A percentile compares a stretch with the other conserved stretches of the same genome.
These are phyloP conservation scores for Pseudozyma sp. DNA, from an alignment of 1,284 basidiomycete species.

Conservation along the genomic window DNA sequence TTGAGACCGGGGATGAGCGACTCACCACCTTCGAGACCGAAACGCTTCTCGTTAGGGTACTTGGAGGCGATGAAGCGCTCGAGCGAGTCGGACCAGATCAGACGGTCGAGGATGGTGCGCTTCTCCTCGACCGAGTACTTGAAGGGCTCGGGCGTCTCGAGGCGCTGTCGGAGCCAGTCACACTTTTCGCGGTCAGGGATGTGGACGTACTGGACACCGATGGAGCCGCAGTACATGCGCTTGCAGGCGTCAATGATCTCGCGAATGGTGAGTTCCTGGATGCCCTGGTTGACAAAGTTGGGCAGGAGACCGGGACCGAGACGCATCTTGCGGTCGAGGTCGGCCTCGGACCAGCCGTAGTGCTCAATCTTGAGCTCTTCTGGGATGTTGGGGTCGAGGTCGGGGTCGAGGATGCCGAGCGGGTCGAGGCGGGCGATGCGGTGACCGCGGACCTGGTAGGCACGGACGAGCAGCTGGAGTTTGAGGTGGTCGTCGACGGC, in stretches of 20 bases:
- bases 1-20: constrained; percentile 99
- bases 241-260: constrained; percentile 93
- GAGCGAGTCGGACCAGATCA: constrained; percentile 99
- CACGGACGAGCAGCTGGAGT: constrained; percentile 75
- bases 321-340: constrained; percentile 92
- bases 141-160: constrained; percentile 98
- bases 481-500: constrained; percentile 91
- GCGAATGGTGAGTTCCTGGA: constrained; percentile 86
- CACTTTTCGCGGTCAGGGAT: constrained; percentile 98
- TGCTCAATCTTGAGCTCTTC: constrained; percentile 65
- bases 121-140: constrained; percentile 98
- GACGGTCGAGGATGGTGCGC: constrained; percentile 96
- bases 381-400: constrained; percentile 73
- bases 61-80: constrained; percentile 99
- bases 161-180: constrained; percentile 97
- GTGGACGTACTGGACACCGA: constrained; percentile 97
- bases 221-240: constrained; percentile 93
- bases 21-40: constrained; percentile 98
- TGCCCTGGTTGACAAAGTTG: constrained; percentile 84
- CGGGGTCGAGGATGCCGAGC: constrained; percentile 88
- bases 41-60: constrained; percentile 99
- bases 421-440: constrained; percentile 96
- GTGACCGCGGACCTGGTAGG: constrained; percentile 98
- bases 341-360: constrained; percentile 93
- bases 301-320: constrained; percentile 96